These are phyloP conservation scores for Ligustrum vulgare DNA, from an alignment of 257 asterid genomes.

Conservation along the genomic window DNA sequence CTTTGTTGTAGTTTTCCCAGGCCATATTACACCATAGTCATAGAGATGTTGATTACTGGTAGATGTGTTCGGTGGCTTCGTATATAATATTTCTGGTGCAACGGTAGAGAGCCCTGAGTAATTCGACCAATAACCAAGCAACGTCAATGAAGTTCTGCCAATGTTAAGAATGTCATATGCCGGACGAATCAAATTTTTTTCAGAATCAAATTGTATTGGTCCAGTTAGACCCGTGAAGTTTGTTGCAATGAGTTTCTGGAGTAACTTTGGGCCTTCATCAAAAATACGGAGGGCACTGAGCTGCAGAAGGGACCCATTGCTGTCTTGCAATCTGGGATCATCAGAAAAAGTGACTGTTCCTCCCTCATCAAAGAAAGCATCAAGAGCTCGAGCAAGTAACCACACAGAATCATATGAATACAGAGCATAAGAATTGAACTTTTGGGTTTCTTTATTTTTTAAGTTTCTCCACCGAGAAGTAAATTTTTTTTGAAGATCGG, in stretches of 20 bases:
- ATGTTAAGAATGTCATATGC: conserved; percentile 62
- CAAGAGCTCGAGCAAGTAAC: conserved; percentile 69
- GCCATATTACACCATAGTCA: conserved; percentile 59
- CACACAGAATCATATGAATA: conserved; percentile 72
- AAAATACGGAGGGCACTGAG: conserved; percentile 47
- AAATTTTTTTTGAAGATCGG: conserved; percentile 46
- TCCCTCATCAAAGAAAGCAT: conserved; percentile 37
- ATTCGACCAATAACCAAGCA: conserved; percentile 73
- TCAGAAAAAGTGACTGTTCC: conserved; percentile 48
- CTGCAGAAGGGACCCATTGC: conserved; percentile 36
- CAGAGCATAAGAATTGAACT: conserved; percentile 59
- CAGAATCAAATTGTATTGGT: conserved; percentile 46
- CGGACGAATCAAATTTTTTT: conserved; percentile 52
- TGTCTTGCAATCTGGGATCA: conserved; percentile 49
- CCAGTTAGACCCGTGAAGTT: conserved; percentile 68
- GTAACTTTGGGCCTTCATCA: conserved; percentile 59
- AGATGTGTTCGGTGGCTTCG: conserved; percentile 46
- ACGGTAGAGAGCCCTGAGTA: conserved; percentile 50
- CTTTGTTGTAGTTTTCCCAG: conserved; percentile 54
- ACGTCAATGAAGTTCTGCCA: conserved; percentile 55
- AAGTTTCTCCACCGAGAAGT: conserved; percentile 45
- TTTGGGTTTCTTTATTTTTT: conserved; percentile 27
- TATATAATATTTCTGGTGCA: conserved; percentile 49
- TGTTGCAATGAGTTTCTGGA: conserved; percentile 37
- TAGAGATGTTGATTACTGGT: conserved; percentile 38